Evolutionary conservation across 2,329 filamentous ascomycete species (phyloP).

Genomic region (Colletotrichum melonis): DNA sequence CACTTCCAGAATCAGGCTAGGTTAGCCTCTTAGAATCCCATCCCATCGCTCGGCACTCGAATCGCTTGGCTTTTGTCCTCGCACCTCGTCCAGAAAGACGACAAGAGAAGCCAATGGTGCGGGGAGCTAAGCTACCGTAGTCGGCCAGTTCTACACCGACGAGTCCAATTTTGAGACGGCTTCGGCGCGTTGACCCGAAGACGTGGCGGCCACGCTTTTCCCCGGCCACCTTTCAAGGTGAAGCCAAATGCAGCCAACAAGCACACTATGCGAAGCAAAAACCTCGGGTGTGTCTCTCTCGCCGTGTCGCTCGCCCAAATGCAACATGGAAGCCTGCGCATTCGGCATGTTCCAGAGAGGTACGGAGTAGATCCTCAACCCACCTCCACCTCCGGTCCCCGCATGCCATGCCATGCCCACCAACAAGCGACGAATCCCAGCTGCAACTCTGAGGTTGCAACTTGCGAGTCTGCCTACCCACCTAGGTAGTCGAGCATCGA

Average conservation of each 20-base stretch:
- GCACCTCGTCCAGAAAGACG: background rate
- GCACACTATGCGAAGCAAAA: background rate
- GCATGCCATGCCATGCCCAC: conserved; percentile 6
- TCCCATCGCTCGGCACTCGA: conserved; percentile 14
- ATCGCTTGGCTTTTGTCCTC: conserved; percentile 11
- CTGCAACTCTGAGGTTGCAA: background rate
- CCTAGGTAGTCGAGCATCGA: background rate
- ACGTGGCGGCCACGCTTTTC: background rate
- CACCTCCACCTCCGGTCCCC: background rate
- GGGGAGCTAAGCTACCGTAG: background rate
- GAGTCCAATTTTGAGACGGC: background rate
- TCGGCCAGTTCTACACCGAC: conserved; percentile 8
- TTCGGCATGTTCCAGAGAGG: conserved; percentile 7
- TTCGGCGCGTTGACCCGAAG: background rate
- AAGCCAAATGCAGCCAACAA: background rate
- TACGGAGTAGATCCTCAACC: background rate
- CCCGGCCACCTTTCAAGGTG: background rate
- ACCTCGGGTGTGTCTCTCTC: background rate
- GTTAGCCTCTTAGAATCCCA: background rate
- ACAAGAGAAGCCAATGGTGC: conserved; percentile 3
- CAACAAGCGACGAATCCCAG: background rate
- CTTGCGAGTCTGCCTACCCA: background rate
- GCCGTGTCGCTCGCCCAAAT: conserved; percentile 21
- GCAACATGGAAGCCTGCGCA: background rate
- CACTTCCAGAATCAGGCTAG: conserved; percentile 16